Conservation (phyloP, 768 basidiomycete genomes). For the Agaricus blazei region DNA sequence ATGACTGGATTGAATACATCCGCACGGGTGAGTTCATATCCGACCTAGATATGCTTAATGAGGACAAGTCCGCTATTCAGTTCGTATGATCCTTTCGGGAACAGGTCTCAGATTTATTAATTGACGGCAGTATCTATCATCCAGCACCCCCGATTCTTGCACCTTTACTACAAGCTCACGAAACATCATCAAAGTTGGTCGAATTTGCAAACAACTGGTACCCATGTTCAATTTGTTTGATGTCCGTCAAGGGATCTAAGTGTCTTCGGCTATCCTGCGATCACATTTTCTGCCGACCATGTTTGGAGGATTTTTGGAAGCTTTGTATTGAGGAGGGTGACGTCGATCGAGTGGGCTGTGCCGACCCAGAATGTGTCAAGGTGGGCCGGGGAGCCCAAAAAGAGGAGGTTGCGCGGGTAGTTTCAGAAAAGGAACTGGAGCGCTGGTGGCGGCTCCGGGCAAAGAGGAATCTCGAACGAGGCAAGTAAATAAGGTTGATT, state of each 20-base stretch:
- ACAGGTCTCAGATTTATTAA: not conserved
- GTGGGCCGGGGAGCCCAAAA: constrained; percentile 50
- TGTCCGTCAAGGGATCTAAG: constrained; percentile 65
- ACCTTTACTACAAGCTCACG: constrained; percentile 42
- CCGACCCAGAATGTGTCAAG: constrained; percentile 78
- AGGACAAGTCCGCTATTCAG: constrained; percentile 26
- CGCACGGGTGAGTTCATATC: constrained; percentile 61
- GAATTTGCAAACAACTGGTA: constrained; percentile 64
- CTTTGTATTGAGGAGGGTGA: constrained; percentile 79
- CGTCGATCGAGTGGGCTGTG: constrained; percentile 71
- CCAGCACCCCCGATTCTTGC: constrained; percentile 50
- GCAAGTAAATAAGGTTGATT: constrained; percentile 27
- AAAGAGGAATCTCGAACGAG: constrained; percentile 69
- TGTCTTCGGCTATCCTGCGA: constrained; percentile 67
- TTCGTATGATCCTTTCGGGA: constrained; percentile 1
- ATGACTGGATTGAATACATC: constrained; percentile 69
- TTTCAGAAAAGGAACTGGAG: constrained; percentile 55
- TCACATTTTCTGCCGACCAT: constrained; percentile 83
- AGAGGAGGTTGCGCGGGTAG: constrained; percentile 69
- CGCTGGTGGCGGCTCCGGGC: constrained; percentile 79
- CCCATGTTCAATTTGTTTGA: constrained; percentile 73
- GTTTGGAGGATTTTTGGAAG: constrained; percentile 78
- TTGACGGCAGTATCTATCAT: constrained; percentile 43
- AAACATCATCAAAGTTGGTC: constrained; percentile 38
- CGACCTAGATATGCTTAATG: constrained; percentile 30